Evolutionary conservation across 306 rosid genomes (phyloP).

Genomic region (Ammopiptanthus mongolicus): DNA sequence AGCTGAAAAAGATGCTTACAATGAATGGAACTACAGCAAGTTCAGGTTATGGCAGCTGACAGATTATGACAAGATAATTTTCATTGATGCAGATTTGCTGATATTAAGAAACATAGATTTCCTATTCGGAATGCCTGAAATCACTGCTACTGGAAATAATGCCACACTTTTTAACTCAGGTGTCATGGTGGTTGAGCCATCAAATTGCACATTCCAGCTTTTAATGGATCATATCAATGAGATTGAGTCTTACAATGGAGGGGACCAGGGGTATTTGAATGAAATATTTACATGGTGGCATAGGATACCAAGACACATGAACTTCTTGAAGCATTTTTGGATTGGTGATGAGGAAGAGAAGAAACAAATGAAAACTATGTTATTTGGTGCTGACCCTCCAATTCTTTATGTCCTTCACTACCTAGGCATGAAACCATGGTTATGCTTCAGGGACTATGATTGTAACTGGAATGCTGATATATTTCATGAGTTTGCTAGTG

Average conservation of each 20-base stretch:
- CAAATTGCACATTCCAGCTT: slow-evolving; percentile 84
- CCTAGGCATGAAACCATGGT: slow-evolving; percentile 84
- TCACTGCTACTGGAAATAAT: slow-evolving; percentile 88
- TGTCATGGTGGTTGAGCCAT: slow-evolving; percentile 96
- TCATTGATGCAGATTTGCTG: slow-evolving; percentile 87
- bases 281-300: slow-evolving; percentile 98
- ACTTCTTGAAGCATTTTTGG: slow-evolving; percentile 96
- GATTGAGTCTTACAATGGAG: slow-evolving; percentile 91
- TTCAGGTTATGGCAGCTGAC: slow-evolving; percentile 90
- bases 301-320: slow-evolving; percentile 91
- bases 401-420: slow-evolving; percentile 80
- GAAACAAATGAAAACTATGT: slow-evolving; percentile 64
- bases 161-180: slow-evolving; percentile 95
- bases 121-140: slow-evolving; percentile 81
- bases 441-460: slow-evolving; percentile 85
- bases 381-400: slow-evolving; percentile 86
- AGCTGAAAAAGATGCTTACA: slow-evolving; percentile 95
- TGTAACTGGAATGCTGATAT: slow-evolving; percentile 88
- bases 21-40: slow-evolving; percentile 98
- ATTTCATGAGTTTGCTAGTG: slow-evolving; percentile 83
- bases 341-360: slow-evolving; percentile 77
- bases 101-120: slow-evolving; percentile 80
- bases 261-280: slow-evolving; percentile 88
- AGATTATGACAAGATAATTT: slow-evolving; percentile 90
- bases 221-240: slow-evolving; percentile 80